Evolutionary conservation across 257 asterid species (phyloP), one percentile per base, ranked within the genome.

Genomic region (Forsythia suspensa): DNA sequence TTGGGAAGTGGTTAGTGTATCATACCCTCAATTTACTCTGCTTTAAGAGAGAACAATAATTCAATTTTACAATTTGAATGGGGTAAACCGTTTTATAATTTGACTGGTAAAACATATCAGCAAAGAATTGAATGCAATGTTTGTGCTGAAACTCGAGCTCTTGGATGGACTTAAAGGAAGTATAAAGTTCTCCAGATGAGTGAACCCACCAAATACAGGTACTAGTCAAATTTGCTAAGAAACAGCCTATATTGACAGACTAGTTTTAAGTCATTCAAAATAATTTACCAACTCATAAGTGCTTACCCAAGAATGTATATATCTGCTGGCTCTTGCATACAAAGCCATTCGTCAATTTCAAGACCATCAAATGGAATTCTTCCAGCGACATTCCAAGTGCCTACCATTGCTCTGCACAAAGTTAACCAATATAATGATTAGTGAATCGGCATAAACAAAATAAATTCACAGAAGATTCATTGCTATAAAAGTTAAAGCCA

Each of bases 371-470:
- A 48, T 6, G 98, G 98, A 82, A 76, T 76, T 82, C 87, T 90
- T 73, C 97, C 98, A 52, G 96, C 98, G 46, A 95, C 98, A 76
- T 95, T 95, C 98, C 98, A 95, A 67, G 98, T 92, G 39, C 98
- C 97, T 37, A 93, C 78, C 10, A 90, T 85, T 72, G 91, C 94
- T 80, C 98, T 95, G 91, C 82, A 80, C 13, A 39, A 68, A 74
- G 43, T 11, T 18, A 78, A 10, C 24, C 74, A 69, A 55, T 16
- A 43, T n/a, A 70, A 29, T 44, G 20, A 70, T 77, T 68, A 74
- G 42, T 48, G 57, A 63, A 66, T 34, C 36, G 38, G 41, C 18
- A 66, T 10, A 3, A 77, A 70, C 73, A 38, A 48, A 48, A 13
- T 15, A 38, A 40, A 24, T 20, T 4, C 3, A 34, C 15, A 36